Evolutionary conservation across 1,284 basidiomycete species (phyloP), one percentile per base, ranked within the genome.

Genomic region (Volvariella volvacea): DNA sequence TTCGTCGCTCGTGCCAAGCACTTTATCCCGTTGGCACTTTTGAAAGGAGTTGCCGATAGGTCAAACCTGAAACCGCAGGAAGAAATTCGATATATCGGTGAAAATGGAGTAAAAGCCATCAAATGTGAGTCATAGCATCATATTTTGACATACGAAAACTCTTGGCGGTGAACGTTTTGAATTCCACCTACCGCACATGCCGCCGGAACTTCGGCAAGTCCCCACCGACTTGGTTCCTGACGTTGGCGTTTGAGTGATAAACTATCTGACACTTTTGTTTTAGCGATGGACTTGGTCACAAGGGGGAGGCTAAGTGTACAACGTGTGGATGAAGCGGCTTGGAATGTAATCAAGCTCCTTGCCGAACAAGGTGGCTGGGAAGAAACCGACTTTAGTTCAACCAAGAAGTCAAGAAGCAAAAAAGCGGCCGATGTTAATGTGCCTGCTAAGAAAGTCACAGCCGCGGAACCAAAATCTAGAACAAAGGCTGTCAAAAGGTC

Each of bases 231-330:
- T 20, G 38, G 20, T 9, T 31, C 8, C 22, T 28, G 17, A 19
- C 22, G 15, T 17, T 45, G 17, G 42, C 22, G 10, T 14, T 20
- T 44, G 15, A 44, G 10, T 15, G n/a, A n/a, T n/a, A n/a, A n/a
- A n/a, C n/a, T n/a, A n/a, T n/a, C 16, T 22, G 25, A 22, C 22
- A 31, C 12, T 28, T 28, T 28, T 12, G 6, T 6, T 28, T 28
- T 28, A 77, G 78, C 56, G 3, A 96, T 95, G 91, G 76, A 85
- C 37, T 69, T 98, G 19, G 74, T 97, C 14, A 86, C 78, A 16
- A 76, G 89, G 6, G 92, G 93, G 1, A 71, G 95, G 41, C 71
- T 98, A 41, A 95, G 92, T 62, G 86, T 92, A 34, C 92, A 97
- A 64, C 78, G 80, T 2, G 92, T 95, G 1, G 67, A 75, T 21